A percentile compares a stretch with the other conserved stretches of the same genome.
Conservation (phyloP, 192 early-diverging fungal species). For the Backusella australiensis region DNA sequence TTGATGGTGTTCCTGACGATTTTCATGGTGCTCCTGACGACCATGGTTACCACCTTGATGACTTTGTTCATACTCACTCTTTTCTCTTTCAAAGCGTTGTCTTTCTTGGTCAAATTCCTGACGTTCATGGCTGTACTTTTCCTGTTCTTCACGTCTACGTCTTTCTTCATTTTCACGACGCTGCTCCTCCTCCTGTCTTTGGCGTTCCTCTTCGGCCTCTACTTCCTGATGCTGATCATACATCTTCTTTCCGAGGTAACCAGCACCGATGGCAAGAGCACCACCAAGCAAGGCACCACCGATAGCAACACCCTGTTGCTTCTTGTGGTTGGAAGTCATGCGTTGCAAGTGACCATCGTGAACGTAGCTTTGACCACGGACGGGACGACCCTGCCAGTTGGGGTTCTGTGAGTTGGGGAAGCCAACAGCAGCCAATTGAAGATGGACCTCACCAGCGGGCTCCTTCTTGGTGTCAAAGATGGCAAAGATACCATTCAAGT, state of each 20-base stretch:
- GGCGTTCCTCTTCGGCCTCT: slow-evolving; percentile 37
- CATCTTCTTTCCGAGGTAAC: slow-evolving; percentile 39
- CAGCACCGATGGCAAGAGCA: slow-evolving; percentile 42
- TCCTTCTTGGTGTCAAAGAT: slow-evolving; percentile 38
- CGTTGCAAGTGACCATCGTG: slow-evolving; percentile 40
- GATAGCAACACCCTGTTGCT: slow-evolving; percentile 35
- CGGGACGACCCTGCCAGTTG: not conserved
- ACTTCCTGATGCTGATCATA: slow-evolving; percentile 21
- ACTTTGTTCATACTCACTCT: not conserved
- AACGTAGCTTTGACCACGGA: slow-evolving; percentile 34
- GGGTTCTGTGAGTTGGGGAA: slow-evolving; percentile 33
- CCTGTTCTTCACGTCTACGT: slow-evolving; percentile 16
- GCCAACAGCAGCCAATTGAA: slow-evolving; percentile 37
- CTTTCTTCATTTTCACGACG: slow-evolving; percentile 22
- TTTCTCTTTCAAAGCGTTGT: not conserved
- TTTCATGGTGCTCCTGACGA: not conserved
- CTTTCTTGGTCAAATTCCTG: not conserved
- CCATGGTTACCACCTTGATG: not conserved
- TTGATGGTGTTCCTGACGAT: slow-evolving; percentile 12
- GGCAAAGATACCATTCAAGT: slow-evolving; percentile 39
- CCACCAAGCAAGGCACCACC: slow-evolving; percentile 38
- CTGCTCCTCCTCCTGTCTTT: slow-evolving; percentile 11
- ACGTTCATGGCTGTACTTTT: slow-evolving; percentile 9
- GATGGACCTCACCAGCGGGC: slow-evolving; percentile 30
- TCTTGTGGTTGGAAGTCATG: slow-evolving; percentile 37